Evolutionary conservation across 305 asterid genomes (phyloP).

Genomic region (Solanum hybrid): DNA sequence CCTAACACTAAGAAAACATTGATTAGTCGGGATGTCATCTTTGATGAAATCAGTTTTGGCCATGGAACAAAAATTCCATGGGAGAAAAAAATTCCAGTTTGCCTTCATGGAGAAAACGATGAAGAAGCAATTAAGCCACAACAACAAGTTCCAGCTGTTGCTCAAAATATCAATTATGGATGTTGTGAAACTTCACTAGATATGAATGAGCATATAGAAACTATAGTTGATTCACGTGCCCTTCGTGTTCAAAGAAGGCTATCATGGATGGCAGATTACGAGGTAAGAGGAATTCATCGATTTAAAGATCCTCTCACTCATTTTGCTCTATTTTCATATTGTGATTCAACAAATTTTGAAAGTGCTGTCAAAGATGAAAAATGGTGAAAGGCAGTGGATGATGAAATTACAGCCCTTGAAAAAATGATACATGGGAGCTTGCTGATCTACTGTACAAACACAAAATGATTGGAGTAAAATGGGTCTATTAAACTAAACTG

Average conservation of each 20-base stretch:
- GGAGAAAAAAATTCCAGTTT: background rate
- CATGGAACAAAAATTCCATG: background rate
- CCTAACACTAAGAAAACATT: background rate
- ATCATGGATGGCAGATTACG: background rate
- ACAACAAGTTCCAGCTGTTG: background rate
- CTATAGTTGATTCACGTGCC: background rate
- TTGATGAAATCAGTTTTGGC: background rate
- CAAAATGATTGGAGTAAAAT: background rate
- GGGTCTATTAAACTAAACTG: background rate
- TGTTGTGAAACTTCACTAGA: background rate
- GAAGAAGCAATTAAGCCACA: background rate
- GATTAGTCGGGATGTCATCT: background rate
- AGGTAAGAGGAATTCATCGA: background rate
- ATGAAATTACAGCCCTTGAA: background rate
- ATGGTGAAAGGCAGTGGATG: background rate
- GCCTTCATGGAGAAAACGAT: background rate
- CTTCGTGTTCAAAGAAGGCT: background rate
- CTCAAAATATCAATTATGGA: background rate
- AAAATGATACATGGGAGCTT: background rate
- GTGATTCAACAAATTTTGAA: background rate
- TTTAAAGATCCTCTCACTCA: background rate
- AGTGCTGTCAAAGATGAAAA: background rate
- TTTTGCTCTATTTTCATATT: background rate
- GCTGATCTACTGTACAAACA: background rate
- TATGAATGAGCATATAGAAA: background rate